Conservation (phyloP, 257 asterid genomes). For the Solanum chilense region DNA sequence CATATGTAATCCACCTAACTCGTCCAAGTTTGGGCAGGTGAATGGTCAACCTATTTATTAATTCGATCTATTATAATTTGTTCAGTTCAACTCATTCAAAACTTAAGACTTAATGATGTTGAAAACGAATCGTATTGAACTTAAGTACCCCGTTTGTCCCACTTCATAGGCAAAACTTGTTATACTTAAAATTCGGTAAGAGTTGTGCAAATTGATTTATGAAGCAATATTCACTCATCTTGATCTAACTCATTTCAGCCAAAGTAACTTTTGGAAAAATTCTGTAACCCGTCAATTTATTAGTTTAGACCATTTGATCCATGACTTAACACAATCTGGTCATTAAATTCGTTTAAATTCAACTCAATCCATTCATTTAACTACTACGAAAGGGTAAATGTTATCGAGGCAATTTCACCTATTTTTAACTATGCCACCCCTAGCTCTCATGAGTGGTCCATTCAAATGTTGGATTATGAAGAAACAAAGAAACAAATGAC, state of each 20-base stretch:
- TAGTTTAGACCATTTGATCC: not conserved
- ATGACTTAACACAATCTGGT: not conserved
- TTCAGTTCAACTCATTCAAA: not conserved
- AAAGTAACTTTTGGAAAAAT: not conserved
- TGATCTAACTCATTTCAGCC: not conserved
- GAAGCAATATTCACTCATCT: not conserved
- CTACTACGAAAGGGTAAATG: rapidly evolving
- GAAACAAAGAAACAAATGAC: not conserved
- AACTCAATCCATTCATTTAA: too few species aligned
- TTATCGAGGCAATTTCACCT: not conserved
- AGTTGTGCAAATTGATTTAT: not conserved
- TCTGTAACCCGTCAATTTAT: not conserved
- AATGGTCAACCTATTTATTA: not conserved
- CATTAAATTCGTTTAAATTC: not conserved
- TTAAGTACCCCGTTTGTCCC: not conserved
- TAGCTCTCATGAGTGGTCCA: not conserved
- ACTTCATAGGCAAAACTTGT: not conserved
- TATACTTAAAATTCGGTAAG: not conserved
- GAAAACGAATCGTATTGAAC: not conserved
- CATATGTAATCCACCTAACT: not conserved
- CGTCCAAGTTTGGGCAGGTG: not conserved
- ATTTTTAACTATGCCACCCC: not conserved
- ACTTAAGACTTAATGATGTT: not conserved
- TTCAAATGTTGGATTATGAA: not conserved
- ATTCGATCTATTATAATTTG: not conserved